A percentile compares a stretch with the other conserved stretches of the same genome.
phyloP scores from a whole-genome alignment of 2,329 filamentous ascomycete genomes.

The Corinectria fuckeliana region DNA sequence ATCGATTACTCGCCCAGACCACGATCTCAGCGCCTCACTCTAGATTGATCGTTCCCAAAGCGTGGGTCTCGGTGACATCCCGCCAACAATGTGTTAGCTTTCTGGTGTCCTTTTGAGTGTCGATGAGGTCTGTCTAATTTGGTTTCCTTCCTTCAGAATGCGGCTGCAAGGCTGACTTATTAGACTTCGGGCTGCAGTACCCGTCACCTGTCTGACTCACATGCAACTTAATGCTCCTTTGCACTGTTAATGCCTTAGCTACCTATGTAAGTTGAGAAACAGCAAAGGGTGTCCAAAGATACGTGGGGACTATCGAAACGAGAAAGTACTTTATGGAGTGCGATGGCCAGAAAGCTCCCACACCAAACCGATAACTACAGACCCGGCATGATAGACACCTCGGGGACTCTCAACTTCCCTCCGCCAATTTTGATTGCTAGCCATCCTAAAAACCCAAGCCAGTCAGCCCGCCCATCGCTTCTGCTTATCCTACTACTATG shows the following conservation, averaged over 20 bases:
- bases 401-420: background rate
- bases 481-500: background rate
- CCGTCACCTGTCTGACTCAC: background rate
- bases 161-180: background rate
- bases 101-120: background rate
- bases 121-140: background rate
- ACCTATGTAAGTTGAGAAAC: too few relatives aligned
- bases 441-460: background rate
- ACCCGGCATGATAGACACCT: background rate
- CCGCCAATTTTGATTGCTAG: constrained; percentile 1
- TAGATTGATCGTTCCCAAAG: background rate
- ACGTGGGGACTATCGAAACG: background rate
- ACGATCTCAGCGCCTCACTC: background rate
- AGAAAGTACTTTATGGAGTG: background rate
- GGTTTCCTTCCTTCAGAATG: background rate
- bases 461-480: constrained; percentile 5
- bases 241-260: too few relatives aligned
- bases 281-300: background rate
- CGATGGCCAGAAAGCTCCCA: background rate
- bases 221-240: background rate
- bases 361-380: too few relatives aligned
- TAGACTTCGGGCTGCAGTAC: background rate
- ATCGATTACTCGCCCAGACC: background rate
- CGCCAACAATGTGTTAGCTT: background rate
- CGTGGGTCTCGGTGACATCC: constrained; percentile 2